A percentile compares a stretch with the other conserved stretches of the same genome.
Evolutionary conservation across 176 grass and related monocot species (phyloP).

Genomic region (Rhynchospora breviuscula): DNA sequence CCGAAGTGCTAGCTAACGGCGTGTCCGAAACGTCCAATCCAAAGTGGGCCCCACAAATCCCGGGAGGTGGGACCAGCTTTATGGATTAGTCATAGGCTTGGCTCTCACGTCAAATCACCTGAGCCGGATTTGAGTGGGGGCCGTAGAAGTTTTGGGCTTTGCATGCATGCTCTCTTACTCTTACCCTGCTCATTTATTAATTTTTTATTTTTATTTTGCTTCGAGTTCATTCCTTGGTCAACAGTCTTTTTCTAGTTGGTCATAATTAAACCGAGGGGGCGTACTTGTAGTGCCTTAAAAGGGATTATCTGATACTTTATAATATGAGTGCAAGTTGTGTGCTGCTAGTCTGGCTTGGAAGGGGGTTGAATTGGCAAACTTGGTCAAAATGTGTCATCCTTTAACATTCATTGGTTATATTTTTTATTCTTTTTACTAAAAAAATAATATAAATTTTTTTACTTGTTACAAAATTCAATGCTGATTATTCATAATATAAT

Average conservation of each 20-base stretch:
- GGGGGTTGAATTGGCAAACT: no score
- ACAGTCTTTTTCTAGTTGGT: not conserved
- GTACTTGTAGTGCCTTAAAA: slow-evolving; percentile 5
- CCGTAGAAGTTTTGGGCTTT: slow-evolving; percentile 16
- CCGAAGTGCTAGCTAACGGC: slow-evolving; percentile 7
- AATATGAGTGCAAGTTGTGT: no score
- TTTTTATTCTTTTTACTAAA: no score
- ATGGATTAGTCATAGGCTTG: not conserved
- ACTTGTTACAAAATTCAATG: no score
- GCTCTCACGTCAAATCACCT: slow-evolving; percentile 32
- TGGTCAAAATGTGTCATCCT: no score
- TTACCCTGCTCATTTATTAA: not conserved
- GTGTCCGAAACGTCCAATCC: not conserved
- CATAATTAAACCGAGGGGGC: not conserved
- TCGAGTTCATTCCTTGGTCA: not conserved
- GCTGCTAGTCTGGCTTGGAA: no score
- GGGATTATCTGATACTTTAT: not conserved
- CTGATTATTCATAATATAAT: no score
- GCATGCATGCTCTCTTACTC: not conserved
- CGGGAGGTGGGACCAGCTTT: not conserved
- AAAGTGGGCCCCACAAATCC: not conserved
- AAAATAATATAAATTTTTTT: no score
- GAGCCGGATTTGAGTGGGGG: slow-evolving; percentile 4
- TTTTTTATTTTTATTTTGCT: not conserved
- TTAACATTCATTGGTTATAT: no score